Evolutionary conservation across 2,329 filamentous ascomycete species (phyloP).

Genomic region (Fusarium longipes): DNA sequence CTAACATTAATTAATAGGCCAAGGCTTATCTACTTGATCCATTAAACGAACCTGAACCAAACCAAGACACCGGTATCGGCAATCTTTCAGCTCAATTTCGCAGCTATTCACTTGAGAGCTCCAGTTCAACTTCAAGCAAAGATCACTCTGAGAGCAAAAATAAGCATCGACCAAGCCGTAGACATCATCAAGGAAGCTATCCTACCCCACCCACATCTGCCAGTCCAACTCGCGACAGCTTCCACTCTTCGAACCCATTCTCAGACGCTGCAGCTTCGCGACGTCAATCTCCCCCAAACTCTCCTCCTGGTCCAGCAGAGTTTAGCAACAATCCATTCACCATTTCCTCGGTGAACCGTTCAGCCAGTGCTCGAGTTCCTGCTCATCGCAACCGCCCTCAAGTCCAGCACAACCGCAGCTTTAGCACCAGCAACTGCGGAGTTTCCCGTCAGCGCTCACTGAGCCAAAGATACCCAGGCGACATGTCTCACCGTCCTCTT

Average conservation of each 20-base stretch:
- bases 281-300: slow-evolving; percentile 36
- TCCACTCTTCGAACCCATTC: slow-evolving; percentile 60
- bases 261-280: slow-evolving; percentile 38
- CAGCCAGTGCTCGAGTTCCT: slow-evolving; percentile 43
- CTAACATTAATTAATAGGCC: slow-evolving; percentile 59
- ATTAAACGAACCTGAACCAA: slow-evolving; percentile 74
- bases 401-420: slow-evolving; percentile 39
- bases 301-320: slow-evolving; percentile 28
- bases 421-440: slow-evolving; percentile 32
- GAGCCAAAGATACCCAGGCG: slow-evolving; percentile 67
- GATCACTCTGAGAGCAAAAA: slow-evolving; percentile 2
- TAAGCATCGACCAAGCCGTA: slow-evolving; percentile 14
- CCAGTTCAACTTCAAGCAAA: slow-evolving; percentile 23
- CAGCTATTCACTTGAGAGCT: slow-evolving; percentile 31
- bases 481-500: slow-evolving; percentile 73
- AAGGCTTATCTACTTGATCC: slow-evolving; percentile 76
- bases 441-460: slow-evolving; percentile 36
- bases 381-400: slow-evolving; percentile 16
- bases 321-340: slow-evolving; percentile 39
- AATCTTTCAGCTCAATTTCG: slow-evolving; percentile 38
- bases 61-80: slow-evolving; percentile 68
- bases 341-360: slow-evolving; percentile 50
- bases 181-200: slow-evolving; percentile 36
- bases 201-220: slow-evolving; percentile 66
- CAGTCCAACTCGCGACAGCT: slow-evolving; percentile 61